phyloP scores from a whole-genome alignment of 768 basidiomycete genomes.

The Holtermanniella nyarrowii region DNA sequence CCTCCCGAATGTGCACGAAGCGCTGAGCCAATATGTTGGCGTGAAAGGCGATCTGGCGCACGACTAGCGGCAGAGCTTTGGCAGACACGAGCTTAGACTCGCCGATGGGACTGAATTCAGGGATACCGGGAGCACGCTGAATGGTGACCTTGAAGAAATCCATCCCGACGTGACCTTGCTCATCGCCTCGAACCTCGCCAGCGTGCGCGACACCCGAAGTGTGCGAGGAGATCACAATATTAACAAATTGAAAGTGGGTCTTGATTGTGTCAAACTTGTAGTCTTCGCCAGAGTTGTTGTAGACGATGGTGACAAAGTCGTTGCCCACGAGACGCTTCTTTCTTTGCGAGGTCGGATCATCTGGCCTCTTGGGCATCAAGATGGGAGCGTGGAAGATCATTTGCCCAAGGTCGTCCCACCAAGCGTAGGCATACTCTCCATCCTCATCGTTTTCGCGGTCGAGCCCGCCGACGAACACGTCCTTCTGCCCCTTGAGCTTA shows the following conservation, averaged over 20 bases:
- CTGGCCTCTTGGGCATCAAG: slow-evolving; percentile 69
- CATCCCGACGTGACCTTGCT: slow-evolving; percentile 46
- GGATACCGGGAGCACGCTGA: slow-evolving; percentile 79
- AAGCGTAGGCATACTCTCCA: slow-evolving; percentile 93
- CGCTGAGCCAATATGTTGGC: slow-evolving; percentile 85
- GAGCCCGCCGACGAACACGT: slow-evolving; percentile 85
- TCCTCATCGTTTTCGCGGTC: slow-evolving; percentile 67
- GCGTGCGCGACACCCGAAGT: slow-evolving; percentile 43
- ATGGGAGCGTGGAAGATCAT: slow-evolving; percentile 92
- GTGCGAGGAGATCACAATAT: slow-evolving; percentile 83
- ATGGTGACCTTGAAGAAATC: slow-evolving; percentile 94
- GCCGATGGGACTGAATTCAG: slow-evolving; percentile 85
- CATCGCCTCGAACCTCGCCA: slow-evolving; percentile 9
- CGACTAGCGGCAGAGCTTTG: slow-evolving; percentile 70
- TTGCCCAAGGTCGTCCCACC: slow-evolving; percentile 98
- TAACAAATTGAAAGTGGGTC: slow-evolving; percentile 93
- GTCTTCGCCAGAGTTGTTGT: slow-evolving; percentile 83
- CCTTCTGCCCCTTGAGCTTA: slow-evolving; percentile 74
- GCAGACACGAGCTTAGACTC: slow-evolving; percentile 90
- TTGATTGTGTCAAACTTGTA: slow-evolving; percentile 85
- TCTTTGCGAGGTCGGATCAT: slow-evolving; percentile 51
- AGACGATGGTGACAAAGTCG: slow-evolving; percentile 89
- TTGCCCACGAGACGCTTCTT: slow-evolving; percentile 97
- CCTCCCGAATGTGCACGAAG: slow-evolving; percentile 53
- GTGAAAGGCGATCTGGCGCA: slow-evolving; percentile 75